These are phyloP conservation scores for Poterioochromonas sp. DNA, from an alignment of 352 stramenopile genomes.

Conservation along the genomic window DNA sequence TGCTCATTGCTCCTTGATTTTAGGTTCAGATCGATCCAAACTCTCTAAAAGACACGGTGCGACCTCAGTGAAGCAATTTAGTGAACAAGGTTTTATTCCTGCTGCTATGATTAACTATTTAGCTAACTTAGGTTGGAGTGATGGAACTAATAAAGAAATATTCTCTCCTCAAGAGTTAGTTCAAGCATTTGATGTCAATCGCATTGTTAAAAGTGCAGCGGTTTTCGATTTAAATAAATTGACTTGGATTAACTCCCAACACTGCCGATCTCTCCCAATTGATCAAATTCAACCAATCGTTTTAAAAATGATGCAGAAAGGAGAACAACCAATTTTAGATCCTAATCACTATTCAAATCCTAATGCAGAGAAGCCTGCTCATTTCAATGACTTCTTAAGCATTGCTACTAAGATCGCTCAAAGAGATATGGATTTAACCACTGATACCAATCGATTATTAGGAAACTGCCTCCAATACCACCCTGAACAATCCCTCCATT, in stretches of 20 bases:
- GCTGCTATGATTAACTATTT: slow-evolving; percentile 96
- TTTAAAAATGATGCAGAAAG: not conserved
- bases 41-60: slow-evolving; percentile 95
- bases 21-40: slow-evolving; percentile 94
- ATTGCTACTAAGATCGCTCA: slow-evolving; percentile 16
- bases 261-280: not conserved
- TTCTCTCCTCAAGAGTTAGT: slow-evolving; percentile 82
- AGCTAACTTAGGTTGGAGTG: slow-evolving; percentile 92
- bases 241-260: slow-evolving; percentile 51
- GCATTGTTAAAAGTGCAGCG: slow-evolving; percentile 61
- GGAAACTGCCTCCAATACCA: not conserved
- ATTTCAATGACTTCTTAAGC: not conserved
- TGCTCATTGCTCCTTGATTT: slow-evolving; percentile 76
- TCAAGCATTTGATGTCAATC: slow-evolving; percentile 62
- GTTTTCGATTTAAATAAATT: slow-evolving; percentile 75
- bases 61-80: slow-evolving; percentile 90
- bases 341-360: not conserved
- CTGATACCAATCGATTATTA: slow-evolving; percentile 16
- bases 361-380: not conserved
- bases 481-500: not conserved
- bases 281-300: slow-evolving; percentile 21
- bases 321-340: not conserved
- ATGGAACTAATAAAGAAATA: slow-evolving; percentile 92
- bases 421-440: slow-evolving; percentile 13
- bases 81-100: slow-evolving; percentile 87